Conservation (phyloP, 257 asterid genomes). For the Leonotis leonurus region DNA sequence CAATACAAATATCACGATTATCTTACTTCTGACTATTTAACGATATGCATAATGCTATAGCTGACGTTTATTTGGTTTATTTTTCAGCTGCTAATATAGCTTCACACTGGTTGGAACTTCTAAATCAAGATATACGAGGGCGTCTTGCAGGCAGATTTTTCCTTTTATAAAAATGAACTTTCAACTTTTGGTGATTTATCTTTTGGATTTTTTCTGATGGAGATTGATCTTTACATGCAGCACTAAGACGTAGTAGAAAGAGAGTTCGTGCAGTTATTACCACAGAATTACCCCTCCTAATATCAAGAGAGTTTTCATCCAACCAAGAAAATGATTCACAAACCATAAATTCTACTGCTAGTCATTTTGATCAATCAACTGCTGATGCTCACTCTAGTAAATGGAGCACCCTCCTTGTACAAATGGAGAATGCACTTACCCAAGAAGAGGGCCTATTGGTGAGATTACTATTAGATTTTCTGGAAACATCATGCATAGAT, state of each 20-base stretch:
- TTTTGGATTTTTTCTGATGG: constrained; percentile 11
- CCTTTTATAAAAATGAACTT: not conserved
- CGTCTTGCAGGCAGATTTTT: constrained; percentile 69
- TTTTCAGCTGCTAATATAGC: constrained; percentile 87
- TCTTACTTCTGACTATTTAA: not conserved
- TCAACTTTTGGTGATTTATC: not conserved
- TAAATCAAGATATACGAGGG: constrained; percentile 74
- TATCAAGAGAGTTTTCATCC: constrained; percentile 61
- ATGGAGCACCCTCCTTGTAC: constrained; percentile 63
- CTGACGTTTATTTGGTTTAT: constrained; percentile 14
- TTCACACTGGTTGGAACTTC: constrained; percentile 94
- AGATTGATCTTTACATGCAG: constrained; percentile 35
- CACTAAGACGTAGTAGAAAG: constrained; percentile 71
- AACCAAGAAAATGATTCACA: constrained; percentile 31
- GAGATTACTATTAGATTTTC: constrained; percentile 11
- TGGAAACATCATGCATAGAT: not conserved
- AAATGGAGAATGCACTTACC: constrained; percentile 67
- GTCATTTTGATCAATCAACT: constrained; percentile 25
- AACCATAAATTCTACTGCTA: not conserved
- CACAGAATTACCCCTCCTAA: constrained; percentile 59
- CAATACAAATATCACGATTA: not conserved
- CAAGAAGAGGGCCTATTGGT: constrained; percentile 85
- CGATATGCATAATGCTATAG: not conserved
- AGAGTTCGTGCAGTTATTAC: constrained; percentile 64
- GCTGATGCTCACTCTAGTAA: constrained; percentile 52